Evolutionary conservation across 331 rosid genomes (phyloP), one percentile per base, ranked within the genome.

Genomic region (Telfairia occidentalis): DNA sequence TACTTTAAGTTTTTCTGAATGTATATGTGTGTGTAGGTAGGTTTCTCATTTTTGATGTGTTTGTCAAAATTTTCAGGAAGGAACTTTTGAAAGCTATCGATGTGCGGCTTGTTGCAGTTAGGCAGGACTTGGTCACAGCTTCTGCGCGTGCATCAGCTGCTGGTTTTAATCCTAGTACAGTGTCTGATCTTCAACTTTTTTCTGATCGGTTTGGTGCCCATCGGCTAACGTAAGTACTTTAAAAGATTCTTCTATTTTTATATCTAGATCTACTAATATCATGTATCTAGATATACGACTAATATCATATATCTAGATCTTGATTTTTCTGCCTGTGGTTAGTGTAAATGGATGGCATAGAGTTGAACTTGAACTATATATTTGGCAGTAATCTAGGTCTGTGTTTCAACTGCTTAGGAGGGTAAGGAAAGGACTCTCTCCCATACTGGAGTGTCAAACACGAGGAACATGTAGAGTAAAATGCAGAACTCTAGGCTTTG

Each of bases 1-100:
- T 40, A 19, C 11, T 40, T 24, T 35, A 42, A 67, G 74, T 67
- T 67, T 67, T 7, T 67, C 74, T 37, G 48, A 38, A 65, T 65
- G 32, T 18, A 32, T 69, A 7, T 40, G 50, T 46, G 16, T 48
- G 45, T 28, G 29, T 28, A 12, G 43, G 16, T 29, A 46, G 40
- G 75, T 46, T 6, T 46, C 29, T 46, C 58, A 28, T 71, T 26
- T 16, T 69, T 69, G 8, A 42, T 13, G 12, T 70, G 26, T 70
- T 23, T 19, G 34, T 70, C 18, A 18, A 30, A 46, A 34, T 19
- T 49, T 63, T 40, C 89, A 93, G 98, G 83, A 93, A 89, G 81
- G 98, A 89, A 83, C 96, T 93, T n/a, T 80, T 89, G 67, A 90
- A 90, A 81, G 98, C 98, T 37, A 90, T 92, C 58, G 97, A 93